Percentiles rank a stretch among this genome's conserved stretches.
Conservation (phyloP, 306 rosid genomes). For the Crotalaria pallida region DNA sequence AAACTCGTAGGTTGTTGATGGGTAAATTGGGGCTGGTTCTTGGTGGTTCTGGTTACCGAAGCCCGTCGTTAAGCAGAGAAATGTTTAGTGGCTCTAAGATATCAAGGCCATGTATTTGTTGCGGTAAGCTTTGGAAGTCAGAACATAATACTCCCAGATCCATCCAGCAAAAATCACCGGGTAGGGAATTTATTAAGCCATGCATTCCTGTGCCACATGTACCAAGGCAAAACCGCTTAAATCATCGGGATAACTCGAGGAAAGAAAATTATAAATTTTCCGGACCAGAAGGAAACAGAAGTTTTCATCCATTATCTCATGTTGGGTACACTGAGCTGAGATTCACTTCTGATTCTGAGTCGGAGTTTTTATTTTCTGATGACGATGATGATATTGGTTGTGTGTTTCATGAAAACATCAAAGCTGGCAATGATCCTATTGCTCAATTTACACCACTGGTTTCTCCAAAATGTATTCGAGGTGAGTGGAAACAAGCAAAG, state of each 20-base stretch:
- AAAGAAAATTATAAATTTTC: slow-evolving; percentile 40
- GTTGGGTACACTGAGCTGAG: slow-evolving; percentile 54
- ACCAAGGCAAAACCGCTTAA: slow-evolving; percentile 34
- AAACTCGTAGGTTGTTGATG: slow-evolving; percentile 38
- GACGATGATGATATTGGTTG: slow-evolving; percentile 45
- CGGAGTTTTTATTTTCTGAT: slow-evolving; percentile 53
- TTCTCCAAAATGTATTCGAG: slow-evolving; percentile 15
- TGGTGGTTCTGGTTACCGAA: slow-evolving; percentile 37
- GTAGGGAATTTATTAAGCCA: slow-evolving; percentile 39
- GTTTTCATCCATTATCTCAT: slow-evolving; percentile 31
- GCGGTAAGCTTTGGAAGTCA: slow-evolving; percentile 49
- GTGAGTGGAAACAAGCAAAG: slow-evolving; percentile 31
- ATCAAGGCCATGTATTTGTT: slow-evolving; percentile 43
- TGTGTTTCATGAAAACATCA: slow-evolving; percentile 25
- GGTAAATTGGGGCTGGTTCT: slow-evolving; percentile 47
- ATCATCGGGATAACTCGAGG: slow-evolving; percentile 37
- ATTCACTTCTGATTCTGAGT: slow-evolving; percentile 63
- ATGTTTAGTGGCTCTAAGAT: slow-evolving; percentile 24
- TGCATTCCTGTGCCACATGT: slow-evolving; percentile 47
- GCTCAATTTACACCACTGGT: slow-evolving; percentile 23
- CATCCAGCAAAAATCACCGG: slow-evolving; percentile 32
- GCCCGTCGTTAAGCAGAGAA: slow-evolving; percentile 26
- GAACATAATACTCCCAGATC: slow-evolving; percentile 37
- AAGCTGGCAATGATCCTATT: slow-evolving; percentile 21
- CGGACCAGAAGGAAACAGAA: slow-evolving; percentile 32